Percentiles rank a stretch among this genome's conserved stretches.
These are phyloP conservation scores for Russula sp. DNA, from an alignment of 768 basidiomycete genomes.

Conservation along the genomic window DNA sequence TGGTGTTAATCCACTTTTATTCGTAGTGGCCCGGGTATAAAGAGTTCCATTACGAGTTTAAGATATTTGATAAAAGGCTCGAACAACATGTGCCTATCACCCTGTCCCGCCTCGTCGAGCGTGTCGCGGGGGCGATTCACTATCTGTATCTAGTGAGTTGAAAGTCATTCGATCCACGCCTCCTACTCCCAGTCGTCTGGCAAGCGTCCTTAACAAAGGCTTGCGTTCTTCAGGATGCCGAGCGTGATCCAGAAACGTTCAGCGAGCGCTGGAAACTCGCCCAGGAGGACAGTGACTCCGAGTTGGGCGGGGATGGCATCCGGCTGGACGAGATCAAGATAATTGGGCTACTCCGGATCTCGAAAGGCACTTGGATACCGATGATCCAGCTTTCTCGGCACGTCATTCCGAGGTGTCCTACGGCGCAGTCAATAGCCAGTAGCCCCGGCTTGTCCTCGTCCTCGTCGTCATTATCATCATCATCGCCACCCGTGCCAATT, in stretches of 20 bases:
- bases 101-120: conserved; percentile 5
- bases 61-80: conserved; percentile 3
- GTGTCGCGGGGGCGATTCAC: not conserved
- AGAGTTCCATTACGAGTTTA: conserved; percentile 7
- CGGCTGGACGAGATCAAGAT: not conserved
- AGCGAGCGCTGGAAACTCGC: not conserved
- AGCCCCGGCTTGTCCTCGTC: too few relatives aligned
- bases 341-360: conserved; percentile 4
- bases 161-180: too few relatives aligned
- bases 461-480: too few relatives aligned
- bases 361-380: conserved; percentile 3
- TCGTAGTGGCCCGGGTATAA: conserved; percentile 13
- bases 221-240: not conserved
- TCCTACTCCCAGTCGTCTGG: not conserved
- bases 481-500: too few relatives aligned
- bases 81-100: not conserved
- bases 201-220: not conserved
- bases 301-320: not conserved
- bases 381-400: conserved; percentile 1
- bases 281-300: too few relatives aligned
- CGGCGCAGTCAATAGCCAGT: not conserved
- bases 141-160: not conserved
- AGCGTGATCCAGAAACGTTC: not conserved
- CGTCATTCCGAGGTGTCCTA: not conserved
- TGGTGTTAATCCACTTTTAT: not conserved